Evolutionary conservation across 208 protist genomes (phyloP), one percentile per base, ranked within the genome.

Genomic region (Leishmania major): DNA sequence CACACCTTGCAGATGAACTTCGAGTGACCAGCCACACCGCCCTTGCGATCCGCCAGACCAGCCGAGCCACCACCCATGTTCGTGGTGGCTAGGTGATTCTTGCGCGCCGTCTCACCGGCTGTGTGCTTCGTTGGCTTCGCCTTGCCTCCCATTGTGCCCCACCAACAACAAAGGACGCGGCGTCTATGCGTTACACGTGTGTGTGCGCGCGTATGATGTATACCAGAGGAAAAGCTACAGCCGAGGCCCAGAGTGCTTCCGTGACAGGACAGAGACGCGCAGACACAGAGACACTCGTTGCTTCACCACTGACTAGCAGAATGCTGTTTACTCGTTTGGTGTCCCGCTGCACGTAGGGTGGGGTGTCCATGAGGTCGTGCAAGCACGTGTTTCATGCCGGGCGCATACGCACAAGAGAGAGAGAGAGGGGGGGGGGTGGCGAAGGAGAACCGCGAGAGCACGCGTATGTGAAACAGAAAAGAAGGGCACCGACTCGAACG

Each of bases 101-200:
- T 95, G 78, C 87, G 85, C 31, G 89, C 89, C 79, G 88, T 93
- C 84, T 95, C 90, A 4, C 86, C 70, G 47, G 92, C 85, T 2
- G 92, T 93, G 88, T 95, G 92, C 90, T 95, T 95, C 71, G 88
- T 95, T 40, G 92, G 92, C 86, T 95, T 95, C 37, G 92, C 92
- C 77, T 95, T 95, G 76, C 92, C 92, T 84, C 90, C 90, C 92
- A 95, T 95, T 69, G 15, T 89, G 70, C 11, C 13, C 15, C 47
- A 25, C 19, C 71, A 57, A 10, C 72, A 35, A 31, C 28, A 76
- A 76, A 22, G 22, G 8, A 60, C 28, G 3, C 49, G 28, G 13
- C 3, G 28, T 22, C 19, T 37, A 19, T 45, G 28, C 40, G 51
- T 15, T 15, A 15, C 40, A 45, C 25, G 22, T 62, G 8, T 51